phyloP scores from a whole-genome alignment of 2,329 filamentous ascomycete genomes.

The Fusarium sp. region DNA sequence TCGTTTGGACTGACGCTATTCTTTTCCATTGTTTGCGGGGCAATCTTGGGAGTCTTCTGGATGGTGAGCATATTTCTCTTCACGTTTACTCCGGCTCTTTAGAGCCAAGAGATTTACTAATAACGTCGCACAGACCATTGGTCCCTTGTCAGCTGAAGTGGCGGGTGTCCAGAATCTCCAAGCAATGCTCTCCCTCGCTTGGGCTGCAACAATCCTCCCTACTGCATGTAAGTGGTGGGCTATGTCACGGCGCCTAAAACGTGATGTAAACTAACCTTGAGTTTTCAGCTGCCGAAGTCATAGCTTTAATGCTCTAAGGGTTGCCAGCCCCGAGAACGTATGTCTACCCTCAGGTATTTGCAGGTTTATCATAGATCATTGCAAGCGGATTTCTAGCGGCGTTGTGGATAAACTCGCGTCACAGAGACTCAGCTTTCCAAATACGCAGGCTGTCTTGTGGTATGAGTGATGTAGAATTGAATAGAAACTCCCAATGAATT shows the following conservation, averaged over 20 bases:
- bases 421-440: too few relatives aligned
- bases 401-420: not conserved
- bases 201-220: not conserved
- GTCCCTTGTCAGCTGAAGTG: not conserved
- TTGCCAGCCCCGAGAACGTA: not conserved
- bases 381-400: not conserved
- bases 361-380: not conserved
- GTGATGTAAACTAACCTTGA: not conserved
- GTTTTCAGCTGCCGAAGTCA: not conserved
- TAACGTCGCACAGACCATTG: too few relatives aligned
- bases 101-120: too few relatives aligned
- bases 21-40: too few relatives aligned
- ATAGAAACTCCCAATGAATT: too few relatives aligned
- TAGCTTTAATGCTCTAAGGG: not conserved
- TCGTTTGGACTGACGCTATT: too few relatives aligned
- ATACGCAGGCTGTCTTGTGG: too few relatives aligned
- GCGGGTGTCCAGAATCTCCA: not conserved
- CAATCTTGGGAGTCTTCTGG: too few relatives aligned
- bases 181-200: not conserved
- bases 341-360: not conserved
- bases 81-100: too few relatives aligned
- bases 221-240: not conserved
- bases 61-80: too few relatives aligned
- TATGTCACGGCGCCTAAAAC: not conserved
- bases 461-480: not conserved